A percentile compares a stretch with the other conserved stretches of the same genome.
Conservation (phyloP, 345 rosid genomes). For the Cardamine resedifolia region DNA sequence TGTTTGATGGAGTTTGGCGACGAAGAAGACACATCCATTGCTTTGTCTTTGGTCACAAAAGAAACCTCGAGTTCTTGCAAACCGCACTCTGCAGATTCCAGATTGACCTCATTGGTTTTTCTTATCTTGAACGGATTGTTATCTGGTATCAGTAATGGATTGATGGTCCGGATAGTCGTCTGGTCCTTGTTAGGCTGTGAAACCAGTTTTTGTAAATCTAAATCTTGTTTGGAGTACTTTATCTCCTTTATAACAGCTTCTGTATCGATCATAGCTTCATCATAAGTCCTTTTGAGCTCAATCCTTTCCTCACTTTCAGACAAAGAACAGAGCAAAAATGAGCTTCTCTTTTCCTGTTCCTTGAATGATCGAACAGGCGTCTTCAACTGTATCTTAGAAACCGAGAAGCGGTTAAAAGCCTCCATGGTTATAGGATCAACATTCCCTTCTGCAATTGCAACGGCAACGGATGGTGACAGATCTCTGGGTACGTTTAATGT, state of each 20-base stretch:
- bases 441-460: slow-evolving; percentile 75
- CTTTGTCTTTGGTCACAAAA: slow-evolving; percentile 28
- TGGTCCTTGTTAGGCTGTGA: slow-evolving; percentile 33
- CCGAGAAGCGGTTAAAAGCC: slow-evolving; percentile 52
- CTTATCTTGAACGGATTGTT: slow-evolving; percentile 68
- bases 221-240: slow-evolving; percentile 48
- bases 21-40: slow-evolving; percentile 20
- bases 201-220: slow-evolving; percentile 48
- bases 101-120: slow-evolving; percentile 37
- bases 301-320: slow-evolving; percentile 33
- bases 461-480: slow-evolving; percentile 63
- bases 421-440: slow-evolving; percentile 69
- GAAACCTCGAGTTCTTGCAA: slow-evolving; percentile 31
- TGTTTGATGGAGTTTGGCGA: slow-evolving; percentile 1
- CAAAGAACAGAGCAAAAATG: slow-evolving; percentile 39
- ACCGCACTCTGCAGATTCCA: slow-evolving; percentile 6
- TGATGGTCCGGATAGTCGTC: background rate
- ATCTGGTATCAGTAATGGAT: slow-evolving; percentile 42
- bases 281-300: slow-evolving; percentile 30
- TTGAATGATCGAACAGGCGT: slow-evolving; percentile 24
- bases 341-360: slow-evolving; percentile 34
- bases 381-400: slow-evolving; percentile 21
- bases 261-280: slow-evolving; percentile 19
- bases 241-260: slow-evolving; percentile 37
- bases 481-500: slow-evolving; percentile 49